Evolutionary conservation across 768 basidiomycete species (phyloP).

Genomic region (Zangia roseola): DNA sequence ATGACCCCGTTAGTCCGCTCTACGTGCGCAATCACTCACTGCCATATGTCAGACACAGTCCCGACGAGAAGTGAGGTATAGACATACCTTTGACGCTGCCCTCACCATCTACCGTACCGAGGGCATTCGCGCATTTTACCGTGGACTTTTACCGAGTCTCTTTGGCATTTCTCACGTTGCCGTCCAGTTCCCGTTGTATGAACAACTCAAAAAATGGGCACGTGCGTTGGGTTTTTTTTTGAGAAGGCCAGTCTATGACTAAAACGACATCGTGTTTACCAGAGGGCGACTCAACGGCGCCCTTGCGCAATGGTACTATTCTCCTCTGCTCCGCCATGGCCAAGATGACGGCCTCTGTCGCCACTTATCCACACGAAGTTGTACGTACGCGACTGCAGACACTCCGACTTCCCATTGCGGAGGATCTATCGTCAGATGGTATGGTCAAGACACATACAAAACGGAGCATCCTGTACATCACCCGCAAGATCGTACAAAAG

Average conservation of each 20-base stretch:
- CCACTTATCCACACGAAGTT: slow-evolving; percentile 98
- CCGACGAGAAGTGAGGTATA: slow-evolving; percentile 73
- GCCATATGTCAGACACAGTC: slow-evolving; percentile 68
- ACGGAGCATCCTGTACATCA: slow-evolving; percentile 73
- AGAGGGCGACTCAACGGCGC: slow-evolving; percentile 32
- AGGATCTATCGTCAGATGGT: slow-evolving; percentile 57
- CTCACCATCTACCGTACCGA: slow-evolving; percentile 87
- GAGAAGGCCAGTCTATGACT: not conserved
- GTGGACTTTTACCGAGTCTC: slow-evolving; percentile 88
- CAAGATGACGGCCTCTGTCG: slow-evolving; percentile 94
- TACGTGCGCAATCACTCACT: too few species aligned
- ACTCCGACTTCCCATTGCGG: slow-evolving; percentile 61
- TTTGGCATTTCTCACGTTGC: slow-evolving; percentile 94
- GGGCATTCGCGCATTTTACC: slow-evolving; percentile 87
- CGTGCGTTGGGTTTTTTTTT: slow-evolving; percentile 54
- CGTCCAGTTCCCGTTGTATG: slow-evolving; percentile 97
- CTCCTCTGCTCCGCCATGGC: slow-evolving; percentile 89
- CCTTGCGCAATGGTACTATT: slow-evolving; percentile 50
- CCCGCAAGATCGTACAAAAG: slow-evolving; percentile 65
- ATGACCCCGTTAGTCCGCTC: slow-evolving; percentile 11
- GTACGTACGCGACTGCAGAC: slow-evolving; percentile 98
- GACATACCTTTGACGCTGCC: slow-evolving; percentile 88
- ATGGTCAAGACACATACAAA: slow-evolving; percentile 55
- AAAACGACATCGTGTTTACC: not conserved
- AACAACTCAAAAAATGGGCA: slow-evolving; percentile 82